Percentiles rank a stretch among this genome's conserved stretches.
Evolutionary conservation across 768 basidiomycete genomes (phyloP).

Genomic region (Collybia sordida): DNA sequence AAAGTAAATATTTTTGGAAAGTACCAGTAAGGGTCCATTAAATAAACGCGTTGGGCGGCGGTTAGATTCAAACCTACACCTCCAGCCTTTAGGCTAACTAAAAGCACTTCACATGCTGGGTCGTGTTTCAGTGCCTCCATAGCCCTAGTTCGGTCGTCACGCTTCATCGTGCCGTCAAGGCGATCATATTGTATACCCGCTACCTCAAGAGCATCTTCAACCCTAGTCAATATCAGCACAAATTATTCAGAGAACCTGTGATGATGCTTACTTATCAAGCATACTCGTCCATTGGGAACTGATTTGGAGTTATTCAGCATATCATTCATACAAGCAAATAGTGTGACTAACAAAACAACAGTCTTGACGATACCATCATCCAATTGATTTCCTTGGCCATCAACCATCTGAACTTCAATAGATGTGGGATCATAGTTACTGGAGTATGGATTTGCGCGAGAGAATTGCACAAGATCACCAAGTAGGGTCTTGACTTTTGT

Average conservation of each 20-base stretch:
- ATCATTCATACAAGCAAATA: conserved; percentile 10
- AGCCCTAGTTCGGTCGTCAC: conserved; percentile 87
- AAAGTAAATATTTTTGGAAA: conserved; percentile 7
- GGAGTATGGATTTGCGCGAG: conserved; percentile 83
- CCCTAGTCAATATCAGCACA: conserved; percentile 38
- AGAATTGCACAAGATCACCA: conserved; percentile 77
- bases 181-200: conserved; percentile 87
- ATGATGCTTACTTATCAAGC: conserved; percentile 74
- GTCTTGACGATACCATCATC: conserved; percentile 82
- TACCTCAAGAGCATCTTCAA: conserved; percentile 86
- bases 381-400: conserved; percentile 66
- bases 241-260: conserved; percentile 1
- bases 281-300: conserved; percentile 95
- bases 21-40: conserved; percentile 97
- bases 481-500: conserved; percentile 89
- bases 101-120: conserved; percentile 86
- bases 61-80: conserved; percentile 97
- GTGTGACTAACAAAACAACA: conserved; percentile 85
- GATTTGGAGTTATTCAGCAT: conserved; percentile 13
- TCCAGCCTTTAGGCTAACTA: conserved; percentile 95
- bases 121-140: conserved; percentile 93
- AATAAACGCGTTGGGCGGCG: conserved; percentile 88
- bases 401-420: conserved; percentile 75
- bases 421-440: conserved; percentile 79
- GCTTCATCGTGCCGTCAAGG: conserved; percentile 96